phyloP scores from a whole-genome alignment of 1,284 basidiomycete genomes.

The Gymnopus androsaceus region DNA sequence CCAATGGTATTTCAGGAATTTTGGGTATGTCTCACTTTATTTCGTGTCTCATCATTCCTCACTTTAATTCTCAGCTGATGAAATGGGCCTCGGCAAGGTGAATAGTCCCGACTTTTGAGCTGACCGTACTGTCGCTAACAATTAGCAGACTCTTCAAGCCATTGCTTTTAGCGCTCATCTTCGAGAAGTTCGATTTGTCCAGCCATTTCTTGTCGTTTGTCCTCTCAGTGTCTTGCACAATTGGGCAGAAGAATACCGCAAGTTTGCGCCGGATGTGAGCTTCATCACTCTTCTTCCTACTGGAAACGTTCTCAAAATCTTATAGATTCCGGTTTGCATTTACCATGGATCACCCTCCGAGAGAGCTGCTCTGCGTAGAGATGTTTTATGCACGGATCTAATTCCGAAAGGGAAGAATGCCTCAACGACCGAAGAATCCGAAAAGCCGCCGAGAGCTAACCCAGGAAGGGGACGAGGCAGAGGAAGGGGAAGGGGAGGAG shows the following conservation, averaged over 20 bases:
- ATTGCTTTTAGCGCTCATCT: slow-evolving; percentile 92
- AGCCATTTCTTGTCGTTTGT: slow-evolving; percentile 88
- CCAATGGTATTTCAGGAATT: slow-evolving; percentile 95
- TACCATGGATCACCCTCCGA: slow-evolving; percentile 87
- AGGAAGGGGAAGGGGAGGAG: slow-evolving; percentile 17
- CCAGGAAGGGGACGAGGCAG: slow-evolving; percentile 22
- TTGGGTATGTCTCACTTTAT: slow-evolving; percentile 54
- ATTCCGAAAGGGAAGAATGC: slow-evolving; percentile 18
- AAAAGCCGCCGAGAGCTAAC: slow-evolving; percentile 23
- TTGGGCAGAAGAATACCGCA: slow-evolving; percentile 86
- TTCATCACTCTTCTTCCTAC: not conserved
- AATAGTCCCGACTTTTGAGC: no score
- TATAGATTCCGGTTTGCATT: slow-evolving; percentile 81
- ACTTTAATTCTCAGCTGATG: slow-evolving; percentile 59
- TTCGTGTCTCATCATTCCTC: slow-evolving; percentile 3
- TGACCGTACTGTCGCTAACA: slow-evolving; percentile 4
- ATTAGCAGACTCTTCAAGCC: slow-evolving; percentile 81
- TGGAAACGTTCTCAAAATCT: not conserved
- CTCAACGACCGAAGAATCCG: slow-evolving; percentile 15
- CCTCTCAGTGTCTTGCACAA: slow-evolving; percentile 92
- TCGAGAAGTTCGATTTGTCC: slow-evolving; percentile 72
- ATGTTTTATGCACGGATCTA: slow-evolving; percentile 39
- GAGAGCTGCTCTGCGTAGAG: slow-evolving; percentile 73
- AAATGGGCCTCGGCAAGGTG: slow-evolving; percentile 93
- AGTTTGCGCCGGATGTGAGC: slow-evolving; percentile 76